Evolutionary conservation across 768 basidiomycete species (phyloP).

Genomic region (Podaxis mareebaensis): DNA sequence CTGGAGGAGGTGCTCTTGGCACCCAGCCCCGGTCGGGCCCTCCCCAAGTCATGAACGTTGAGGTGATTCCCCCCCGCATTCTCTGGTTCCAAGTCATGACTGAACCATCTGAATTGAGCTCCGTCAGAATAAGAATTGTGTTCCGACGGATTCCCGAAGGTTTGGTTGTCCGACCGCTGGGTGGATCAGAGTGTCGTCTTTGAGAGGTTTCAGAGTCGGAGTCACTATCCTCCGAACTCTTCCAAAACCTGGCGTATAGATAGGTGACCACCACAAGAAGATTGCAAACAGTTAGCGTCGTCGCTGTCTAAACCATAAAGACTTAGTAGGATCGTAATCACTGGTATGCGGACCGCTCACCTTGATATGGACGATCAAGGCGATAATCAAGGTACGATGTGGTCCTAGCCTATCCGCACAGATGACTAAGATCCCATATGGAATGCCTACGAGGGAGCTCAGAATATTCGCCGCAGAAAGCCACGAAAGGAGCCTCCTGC

Average conservation of each 20-base stretch:
- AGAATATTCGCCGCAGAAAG: conserved; percentile 4
- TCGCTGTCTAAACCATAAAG: not conserved
- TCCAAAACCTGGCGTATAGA: conserved; percentile 1
- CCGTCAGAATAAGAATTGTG: conserved; percentile 2
- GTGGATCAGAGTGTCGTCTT: not conserved
- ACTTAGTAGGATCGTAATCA: not conserved
- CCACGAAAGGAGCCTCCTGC: conserved; percentile 3
- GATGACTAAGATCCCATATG: conserved; percentile 5
- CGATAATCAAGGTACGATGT: not conserved
- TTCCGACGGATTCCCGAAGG: not conserved
- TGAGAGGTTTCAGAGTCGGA: not conserved
- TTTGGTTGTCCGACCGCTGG: conserved; percentile 6
- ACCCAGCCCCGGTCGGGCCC: conserved; percentile 1
- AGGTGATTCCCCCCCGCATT: not conserved
- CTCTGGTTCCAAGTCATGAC: not conserved
- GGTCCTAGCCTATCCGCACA: not conserved
- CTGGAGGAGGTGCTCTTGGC: not conserved
- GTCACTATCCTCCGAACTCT: not conserved
- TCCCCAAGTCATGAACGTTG: conserved; percentile 1
- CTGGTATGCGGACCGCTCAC: not conserved
- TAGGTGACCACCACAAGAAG: conserved; percentile 12
- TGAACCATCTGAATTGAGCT: not conserved
- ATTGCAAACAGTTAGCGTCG: conserved; percentile 10
- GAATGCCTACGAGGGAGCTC: conserved; percentile 5
- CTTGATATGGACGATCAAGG: conserved; percentile 2